Conservation (phyloP, 805 yeast species). For the Lipomyces lipofer region DNA sequence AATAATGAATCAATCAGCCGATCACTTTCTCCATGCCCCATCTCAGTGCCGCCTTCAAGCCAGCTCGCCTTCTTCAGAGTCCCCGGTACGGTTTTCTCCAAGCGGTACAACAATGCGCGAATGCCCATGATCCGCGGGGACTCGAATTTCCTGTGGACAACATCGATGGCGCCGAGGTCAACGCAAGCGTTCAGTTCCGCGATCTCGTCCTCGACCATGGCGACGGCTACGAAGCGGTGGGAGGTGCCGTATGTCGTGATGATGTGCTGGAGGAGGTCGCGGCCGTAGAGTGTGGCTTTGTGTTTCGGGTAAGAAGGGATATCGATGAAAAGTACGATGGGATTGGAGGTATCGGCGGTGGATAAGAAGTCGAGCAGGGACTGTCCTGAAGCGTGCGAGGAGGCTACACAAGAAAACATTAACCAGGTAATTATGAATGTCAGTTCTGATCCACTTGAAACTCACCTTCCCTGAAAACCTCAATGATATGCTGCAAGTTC, state of each 20-base stretch:
- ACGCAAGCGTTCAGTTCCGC: conserved; percentile 7
- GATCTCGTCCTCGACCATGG: conserved; percentile 26
- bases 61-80: neutral
- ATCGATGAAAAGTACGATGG: conserved; percentile 23
- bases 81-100: neutral
- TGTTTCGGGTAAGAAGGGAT: neutral
- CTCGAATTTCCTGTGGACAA: conserved; percentile 1
- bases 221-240: conserved; percentile 10
- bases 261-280: neutral
- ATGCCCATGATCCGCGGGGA: conserved; percentile 17
- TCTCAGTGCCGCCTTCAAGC: neutral
- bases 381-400: conserved; percentile 3
- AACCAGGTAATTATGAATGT: neutral
- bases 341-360: neutral
- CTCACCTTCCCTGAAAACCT: neutral
- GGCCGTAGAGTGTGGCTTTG: neutral
- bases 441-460: neutral
- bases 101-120: conserved; percentile 7
- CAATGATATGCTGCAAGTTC: neutral
- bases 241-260: neutral
- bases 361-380: conserved; percentile 8
- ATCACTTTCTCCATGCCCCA: conserved; percentile 1
- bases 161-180: conserved; percentile 24
- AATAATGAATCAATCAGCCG: conserved; percentile 4
- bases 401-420: neutral